Percentiles rank a stretch among this genome's conserved stretches.
Conservation (phyloP, 257 asterid genomes). For the Paraleonurus japonicus region DNA sequence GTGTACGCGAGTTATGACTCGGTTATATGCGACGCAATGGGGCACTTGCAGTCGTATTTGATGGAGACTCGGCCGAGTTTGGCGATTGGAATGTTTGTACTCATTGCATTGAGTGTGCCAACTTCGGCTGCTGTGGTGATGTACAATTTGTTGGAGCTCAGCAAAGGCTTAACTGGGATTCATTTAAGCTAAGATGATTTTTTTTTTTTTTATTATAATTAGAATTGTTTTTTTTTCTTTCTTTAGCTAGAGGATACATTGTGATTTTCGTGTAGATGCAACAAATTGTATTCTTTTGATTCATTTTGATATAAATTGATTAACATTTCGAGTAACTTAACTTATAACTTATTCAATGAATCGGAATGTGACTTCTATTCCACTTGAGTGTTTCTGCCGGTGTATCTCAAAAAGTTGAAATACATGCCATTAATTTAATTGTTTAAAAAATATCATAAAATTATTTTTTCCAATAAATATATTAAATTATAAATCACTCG, state of each 20-base stretch:
- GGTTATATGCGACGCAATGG: constrained; percentile 43
- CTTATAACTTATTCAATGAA: too few relatives aligned
- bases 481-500: too few relatives aligned
- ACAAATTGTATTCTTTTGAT: background rate
- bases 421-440: too few relatives aligned
- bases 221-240: background rate
- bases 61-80: constrained; percentile 55
- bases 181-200: background rate
- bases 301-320: background rate
- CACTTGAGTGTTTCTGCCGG: too few relatives aligned
- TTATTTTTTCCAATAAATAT: too few relatives aligned
- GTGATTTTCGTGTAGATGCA: background rate
- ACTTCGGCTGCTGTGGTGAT: constrained; percentile 35
- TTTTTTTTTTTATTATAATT: background rate
- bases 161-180: constrained; percentile 21
- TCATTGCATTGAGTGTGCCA: constrained; percentile 40
- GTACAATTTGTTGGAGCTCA: constrained; percentile 26
- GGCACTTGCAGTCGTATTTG: constrained; percentile 44
- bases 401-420: too few relatives aligned
- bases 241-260: too few relatives aligned
- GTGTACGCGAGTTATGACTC: constrained; percentile 38
- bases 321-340: too few relatives aligned
- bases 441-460: too few relatives aligned
- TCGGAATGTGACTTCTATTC: too few relatives aligned
- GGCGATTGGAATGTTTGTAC: constrained; percentile 36